These are phyloP conservation scores for Colletotrichum chrysophilum DNA, from an alignment of 2,329 filamentous ascomycete genomes.

Conservation along the genomic window DNA sequence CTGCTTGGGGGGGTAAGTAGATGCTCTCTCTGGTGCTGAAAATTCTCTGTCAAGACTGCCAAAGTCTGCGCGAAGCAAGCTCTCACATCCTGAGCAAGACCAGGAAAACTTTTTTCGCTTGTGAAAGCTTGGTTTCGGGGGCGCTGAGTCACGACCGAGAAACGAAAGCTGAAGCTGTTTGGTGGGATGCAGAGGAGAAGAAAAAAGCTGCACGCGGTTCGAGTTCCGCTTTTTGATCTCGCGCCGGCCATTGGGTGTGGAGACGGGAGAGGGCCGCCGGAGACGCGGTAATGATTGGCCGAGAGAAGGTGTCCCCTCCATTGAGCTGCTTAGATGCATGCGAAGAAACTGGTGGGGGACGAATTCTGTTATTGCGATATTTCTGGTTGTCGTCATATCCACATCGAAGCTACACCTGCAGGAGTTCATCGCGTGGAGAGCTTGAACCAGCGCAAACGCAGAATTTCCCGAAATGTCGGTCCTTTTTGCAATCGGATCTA, in stretches of 20 bases:
- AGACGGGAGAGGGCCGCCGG: background rate
- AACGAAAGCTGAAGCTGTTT: background rate
- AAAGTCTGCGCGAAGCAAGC: slow-evolving; percentile 16
- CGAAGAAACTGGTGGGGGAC: slow-evolving; percentile 17
- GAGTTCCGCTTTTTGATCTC: slow-evolving; percentile 21
- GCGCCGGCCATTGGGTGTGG: background rate
- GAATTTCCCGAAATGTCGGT: slow-evolving; percentile 44
- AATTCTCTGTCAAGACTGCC: background rate
- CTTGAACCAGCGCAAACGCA: background rate
- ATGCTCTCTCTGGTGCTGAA: background rate
- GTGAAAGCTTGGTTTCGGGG: background rate
- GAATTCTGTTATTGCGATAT: slow-evolving; percentile 3
- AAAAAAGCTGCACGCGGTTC: background rate
- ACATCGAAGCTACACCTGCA: background rate
- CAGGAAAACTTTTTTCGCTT: background rate
- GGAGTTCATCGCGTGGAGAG: background rate
- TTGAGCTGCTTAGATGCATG: slow-evolving; percentile 7
- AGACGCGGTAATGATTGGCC: slow-evolving; percentile 21
- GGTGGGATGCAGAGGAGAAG: background rate
- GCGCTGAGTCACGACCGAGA: background rate
- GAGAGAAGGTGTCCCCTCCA: background rate
- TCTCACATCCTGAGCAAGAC: slow-evolving; percentile 23
- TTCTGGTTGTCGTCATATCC: background rate
- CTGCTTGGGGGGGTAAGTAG: background rate
- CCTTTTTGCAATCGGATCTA: slow-evolving; percentile 76